Conservation (phyloP, 441 rosid species). For the Jatropha multifida region DNA sequence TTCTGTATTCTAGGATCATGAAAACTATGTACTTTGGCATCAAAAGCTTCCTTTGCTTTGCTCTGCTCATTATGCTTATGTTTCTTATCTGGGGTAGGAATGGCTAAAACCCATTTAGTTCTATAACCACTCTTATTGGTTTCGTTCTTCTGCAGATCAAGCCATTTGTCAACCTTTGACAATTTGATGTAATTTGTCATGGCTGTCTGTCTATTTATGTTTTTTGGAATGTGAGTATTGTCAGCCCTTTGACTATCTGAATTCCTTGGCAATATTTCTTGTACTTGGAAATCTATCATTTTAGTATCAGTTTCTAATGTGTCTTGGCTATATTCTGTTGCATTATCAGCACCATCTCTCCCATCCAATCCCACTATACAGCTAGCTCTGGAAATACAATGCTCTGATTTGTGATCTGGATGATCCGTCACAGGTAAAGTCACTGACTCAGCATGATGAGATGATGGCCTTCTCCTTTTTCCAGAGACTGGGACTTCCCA, state of each 20-base stretch:
- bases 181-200: conserved; percentile 26
- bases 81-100: conserved; percentile 7
- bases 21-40: not conserved
- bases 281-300: conserved; percentile 33
- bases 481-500: conserved; percentile 25
- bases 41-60: not conserved
- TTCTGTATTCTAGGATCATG: not conserved
- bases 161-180: conserved; percentile 49
- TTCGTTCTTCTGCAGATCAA: conserved; percentile 37
- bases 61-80: not conserved
- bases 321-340: conserved; percentile 60
- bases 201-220: conserved; percentile 21
- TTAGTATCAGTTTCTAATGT: conserved; percentile 51
- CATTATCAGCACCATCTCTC: conserved; percentile 42
- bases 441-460: conserved; percentile 55
- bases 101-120: conserved; percentile 20
- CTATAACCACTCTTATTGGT: conserved; percentile 21
- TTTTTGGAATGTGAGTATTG: conserved; percentile 23
- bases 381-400: conserved; percentile 55
- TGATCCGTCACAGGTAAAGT: conserved; percentile 45
- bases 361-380: conserved; percentile 40
- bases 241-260: conserved; percentile 13
- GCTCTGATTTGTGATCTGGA: conserved; percentile 45
- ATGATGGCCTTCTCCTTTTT: conserved; percentile 41
- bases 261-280: conserved; percentile 25